Percentiles rank a stretch among this genome's conserved stretches.
Evolutionary conservation across 1,139 yeast species (phyloP).

Genomic region (Kurtzmaniella quercitrusa): DNA sequence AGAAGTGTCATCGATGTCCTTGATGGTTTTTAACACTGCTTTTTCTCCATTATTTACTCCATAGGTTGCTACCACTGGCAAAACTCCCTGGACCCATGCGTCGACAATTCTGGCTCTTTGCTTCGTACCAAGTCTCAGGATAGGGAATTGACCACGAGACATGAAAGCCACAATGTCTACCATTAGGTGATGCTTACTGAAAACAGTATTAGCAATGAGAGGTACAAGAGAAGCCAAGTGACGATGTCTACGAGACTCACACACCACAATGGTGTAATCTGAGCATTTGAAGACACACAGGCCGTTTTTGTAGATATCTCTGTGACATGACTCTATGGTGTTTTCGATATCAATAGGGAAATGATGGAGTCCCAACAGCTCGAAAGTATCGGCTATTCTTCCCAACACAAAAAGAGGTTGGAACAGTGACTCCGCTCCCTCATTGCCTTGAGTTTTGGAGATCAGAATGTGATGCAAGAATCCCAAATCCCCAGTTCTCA

Average conservation of each 20-base stretch:
- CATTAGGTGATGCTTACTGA: conserved; percentile 81
- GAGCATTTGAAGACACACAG: conserved; percentile 79
- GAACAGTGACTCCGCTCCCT: conserved; percentile 30
- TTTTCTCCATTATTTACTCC: conserved; percentile 66
- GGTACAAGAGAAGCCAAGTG: conserved; percentile 76
- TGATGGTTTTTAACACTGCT: conserved; percentile 51
- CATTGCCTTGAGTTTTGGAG: conserved; percentile 26
- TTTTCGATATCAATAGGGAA: conserved; percentile 82
- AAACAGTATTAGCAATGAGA: conserved; percentile 69
- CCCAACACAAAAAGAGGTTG: conserved; percentile 88
- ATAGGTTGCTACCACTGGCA: conserved; percentile 40
- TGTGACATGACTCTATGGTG: conserved; percentile 66
- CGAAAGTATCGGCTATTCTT: conserved; percentile 82
- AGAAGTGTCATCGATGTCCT: conserved; percentile 44
- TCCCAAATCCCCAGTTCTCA: conserved; percentile 93
- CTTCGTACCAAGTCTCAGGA: conserved; percentile 67
- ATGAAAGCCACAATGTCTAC: conserved; percentile 83
- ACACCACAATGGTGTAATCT: conserved; percentile 73
- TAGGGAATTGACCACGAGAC: conserved; percentile 58
- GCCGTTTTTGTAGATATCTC: conserved; percentile 53
- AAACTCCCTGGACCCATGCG: conserved; percentile 49
- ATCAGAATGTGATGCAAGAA: conserved; percentile 71
- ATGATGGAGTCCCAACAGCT: conserved; percentile 85
- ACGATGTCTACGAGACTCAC: conserved; percentile 55
- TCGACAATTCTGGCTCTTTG: conserved; percentile 70